Base-by-base conservation (phyloP, 352 stramenopile species). In the Globisporangium splendens region DNA sequence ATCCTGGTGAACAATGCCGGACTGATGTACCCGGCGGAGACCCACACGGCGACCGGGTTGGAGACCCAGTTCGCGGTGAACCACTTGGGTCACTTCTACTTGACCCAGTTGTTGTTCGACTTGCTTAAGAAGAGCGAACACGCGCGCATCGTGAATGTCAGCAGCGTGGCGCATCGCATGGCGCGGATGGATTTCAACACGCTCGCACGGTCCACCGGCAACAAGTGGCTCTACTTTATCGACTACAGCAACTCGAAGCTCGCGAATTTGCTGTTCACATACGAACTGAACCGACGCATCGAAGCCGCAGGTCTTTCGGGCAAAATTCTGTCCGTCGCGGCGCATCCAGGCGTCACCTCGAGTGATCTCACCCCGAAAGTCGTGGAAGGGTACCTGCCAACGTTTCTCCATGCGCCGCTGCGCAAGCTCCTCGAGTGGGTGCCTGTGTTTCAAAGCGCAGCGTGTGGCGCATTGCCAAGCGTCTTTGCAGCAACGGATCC, bases 21-120 rank as follows among this genome's bases (percentile, higher is more conserved):
- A 13, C 46, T 87, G 18, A 68, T 79, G 71, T 48, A 74, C 44
- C 72, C 67, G 8, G 38, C 47, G 10, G 49, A 71, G 33, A 75
- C 63, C 13, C 65, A 75, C 61, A 84, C 69, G 5, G 28, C 47
- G 2, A 62, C 66, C 15, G 79, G 75, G 1, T 62, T 86, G 15
- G 79, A 89, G 59, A 83, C 62, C 46, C 74, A 86, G 28, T 89
- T 89, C 46, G 74, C 66, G 1, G 68, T 84, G 31, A 89, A 89
- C 58, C 68, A 87, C 35, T 50, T 89, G 8, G 79, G 76, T 10
- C 79, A 87, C 46, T 89, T 88, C 42, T 75, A 77, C 46, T 52
- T 89, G 44, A 82, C 79, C 1, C 20, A 68, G 11, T 48, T 86
- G 35, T 67, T 87, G 31, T 83, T 86, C 46, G 63, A 79, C n/a